These are phyloP conservation scores for Saccharomyces hybrid DNA, from an alignment of 1,139 yeast species.

Conservation along the genomic window DNA sequence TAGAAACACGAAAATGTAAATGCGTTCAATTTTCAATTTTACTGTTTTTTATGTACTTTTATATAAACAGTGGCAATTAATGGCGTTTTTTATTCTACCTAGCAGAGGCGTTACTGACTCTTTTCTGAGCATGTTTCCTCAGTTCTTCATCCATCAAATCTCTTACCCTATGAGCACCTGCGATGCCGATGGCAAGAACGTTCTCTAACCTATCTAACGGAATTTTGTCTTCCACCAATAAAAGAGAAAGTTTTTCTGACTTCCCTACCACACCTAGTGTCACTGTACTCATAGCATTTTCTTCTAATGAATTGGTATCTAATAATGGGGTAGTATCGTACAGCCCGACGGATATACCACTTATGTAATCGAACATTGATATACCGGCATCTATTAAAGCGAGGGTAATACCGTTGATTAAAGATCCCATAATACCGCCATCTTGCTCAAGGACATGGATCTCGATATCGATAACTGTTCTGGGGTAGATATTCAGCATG, in stretches of 20 bases:
- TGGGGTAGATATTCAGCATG: slow-evolving; percentile 66
- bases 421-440: slow-evolving; percentile 76
- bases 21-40: not conserved
- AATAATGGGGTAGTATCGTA: slow-evolving; percentile 69
- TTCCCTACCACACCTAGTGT: slow-evolving; percentile 83
- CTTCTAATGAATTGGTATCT: slow-evolving; percentile 79
- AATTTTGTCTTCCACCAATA: slow-evolving; percentile 73
- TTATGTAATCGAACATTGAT: slow-evolving; percentile 85
- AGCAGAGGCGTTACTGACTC: slow-evolving; percentile 31
- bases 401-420: slow-evolving; percentile 81
- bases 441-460: slow-evolving; percentile 81
- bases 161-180: slow-evolving; percentile 80
- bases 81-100: slow-evolving; percentile 1
- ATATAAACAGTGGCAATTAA: not conserved
- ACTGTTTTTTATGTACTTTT: not conserved
- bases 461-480: slow-evolving; percentile 68
- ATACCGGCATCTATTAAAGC: slow-evolving; percentile 94
- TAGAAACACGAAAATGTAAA: not conserved
- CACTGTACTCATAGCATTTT: slow-evolving; percentile 68
- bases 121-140: slow-evolving; percentile 56
- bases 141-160: slow-evolving; percentile 83
- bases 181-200: slow-evolving; percentile 74
- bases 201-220: slow-evolving; percentile 75
- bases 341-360: slow-evolving; percentile 73
- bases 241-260: slow-evolving; percentile 66